These are phyloP conservation scores for Rosa persica DNA, from an alignment of 306 rosid species.

Conservation along the genomic window DNA sequence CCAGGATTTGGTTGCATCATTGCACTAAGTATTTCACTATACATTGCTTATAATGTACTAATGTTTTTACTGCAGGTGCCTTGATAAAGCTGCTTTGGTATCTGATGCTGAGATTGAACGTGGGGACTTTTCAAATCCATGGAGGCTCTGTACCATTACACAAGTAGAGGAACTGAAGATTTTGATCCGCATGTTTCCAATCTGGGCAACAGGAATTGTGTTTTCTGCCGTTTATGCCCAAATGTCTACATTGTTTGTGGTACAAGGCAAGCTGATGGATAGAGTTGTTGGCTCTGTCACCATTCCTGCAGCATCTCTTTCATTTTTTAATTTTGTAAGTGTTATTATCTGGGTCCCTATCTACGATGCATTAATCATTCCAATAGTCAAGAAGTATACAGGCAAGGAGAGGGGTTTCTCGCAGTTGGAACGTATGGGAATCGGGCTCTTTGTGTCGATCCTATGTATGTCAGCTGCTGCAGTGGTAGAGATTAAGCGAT, in stretches of 20 bases:
- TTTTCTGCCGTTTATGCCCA: slow-evolving; percentile 34
- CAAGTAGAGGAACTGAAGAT: slow-evolving; percentile 41
- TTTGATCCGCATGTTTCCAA: slow-evolving; percentile 34
- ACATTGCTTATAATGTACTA: background rate
- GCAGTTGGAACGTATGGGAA: slow-evolving; percentile 36
- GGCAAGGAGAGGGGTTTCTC: slow-evolving; percentile 31
- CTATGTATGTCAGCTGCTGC: slow-evolving; percentile 37
- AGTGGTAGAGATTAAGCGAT: slow-evolving; percentile 22
- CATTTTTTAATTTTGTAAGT: slow-evolving; percentile 12
- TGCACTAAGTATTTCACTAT: background rate
- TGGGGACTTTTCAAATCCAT: slow-evolving; percentile 20
- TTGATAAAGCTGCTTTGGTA: slow-evolving; percentile 37
- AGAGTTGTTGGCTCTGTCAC: slow-evolving; percentile 20
- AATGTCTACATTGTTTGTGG: slow-evolving; percentile 40
- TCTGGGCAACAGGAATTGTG: slow-evolving; percentile 38
- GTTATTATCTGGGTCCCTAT: slow-evolving; percentile 30
- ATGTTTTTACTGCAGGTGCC: slow-evolving; percentile 24
- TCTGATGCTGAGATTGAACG: slow-evolving; percentile 12
- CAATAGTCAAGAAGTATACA: slow-evolving; percentile 27
- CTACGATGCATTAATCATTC: slow-evolving; percentile 29
- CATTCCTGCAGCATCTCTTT: slow-evolving; percentile 38
- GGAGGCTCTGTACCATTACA: slow-evolving; percentile 40
- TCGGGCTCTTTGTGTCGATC: slow-evolving; percentile 25
- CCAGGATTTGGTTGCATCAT: background rate
- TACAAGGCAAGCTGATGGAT: slow-evolving; percentile 44